These are phyloP conservation scores for Saturnispora dispora DNA, from an alignment of 805 yeast genomes.

Conservation along the genomic window DNA sequence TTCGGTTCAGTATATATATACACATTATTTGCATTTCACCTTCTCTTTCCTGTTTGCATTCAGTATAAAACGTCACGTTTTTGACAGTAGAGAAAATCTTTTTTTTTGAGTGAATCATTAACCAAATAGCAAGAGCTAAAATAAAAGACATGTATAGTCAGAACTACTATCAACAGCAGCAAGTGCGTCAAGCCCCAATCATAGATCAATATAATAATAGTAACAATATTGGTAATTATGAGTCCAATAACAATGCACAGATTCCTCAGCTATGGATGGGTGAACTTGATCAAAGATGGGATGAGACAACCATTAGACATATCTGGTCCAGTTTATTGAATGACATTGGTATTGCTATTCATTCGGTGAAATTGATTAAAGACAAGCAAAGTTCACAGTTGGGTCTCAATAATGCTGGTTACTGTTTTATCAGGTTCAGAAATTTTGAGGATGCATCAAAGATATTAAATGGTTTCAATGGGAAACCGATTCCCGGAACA, in stretches of 20 bases:
- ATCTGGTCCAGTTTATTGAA: constrained; percentile 49
- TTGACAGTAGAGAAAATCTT: not conserved
- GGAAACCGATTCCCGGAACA: constrained; percentile 60
- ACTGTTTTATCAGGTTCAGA: constrained; percentile 75
- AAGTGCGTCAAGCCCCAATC: not conserved
- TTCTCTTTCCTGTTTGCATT: not conserved
- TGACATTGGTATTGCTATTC: constrained; percentile 52
- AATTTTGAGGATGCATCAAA: constrained; percentile 49
- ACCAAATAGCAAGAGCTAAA: not conserved
- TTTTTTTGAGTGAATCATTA: not conserved
- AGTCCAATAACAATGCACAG: constrained; percentile 11
- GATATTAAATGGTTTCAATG: constrained; percentile 57
- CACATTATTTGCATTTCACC: not conserved
- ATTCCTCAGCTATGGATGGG: constrained; percentile 74
- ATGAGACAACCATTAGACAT: constrained; percentile 53
- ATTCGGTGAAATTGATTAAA: constrained; percentile 54
- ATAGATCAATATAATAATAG: constrained; percentile 1
- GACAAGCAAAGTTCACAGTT: constrained; percentile 38
- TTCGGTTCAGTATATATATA: not conserved
- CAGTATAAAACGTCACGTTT: not conserved
- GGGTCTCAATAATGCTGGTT: constrained; percentile 48
- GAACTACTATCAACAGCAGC: constrained; percentile 3
- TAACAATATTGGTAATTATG: not conserved
- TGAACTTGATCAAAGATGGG: constrained; percentile 79
- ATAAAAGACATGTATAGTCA: constrained; percentile 2